Base-by-base conservation (phyloP, 371 early-diverging fungal genomes). In the Rhizopus delemar region DNA sequence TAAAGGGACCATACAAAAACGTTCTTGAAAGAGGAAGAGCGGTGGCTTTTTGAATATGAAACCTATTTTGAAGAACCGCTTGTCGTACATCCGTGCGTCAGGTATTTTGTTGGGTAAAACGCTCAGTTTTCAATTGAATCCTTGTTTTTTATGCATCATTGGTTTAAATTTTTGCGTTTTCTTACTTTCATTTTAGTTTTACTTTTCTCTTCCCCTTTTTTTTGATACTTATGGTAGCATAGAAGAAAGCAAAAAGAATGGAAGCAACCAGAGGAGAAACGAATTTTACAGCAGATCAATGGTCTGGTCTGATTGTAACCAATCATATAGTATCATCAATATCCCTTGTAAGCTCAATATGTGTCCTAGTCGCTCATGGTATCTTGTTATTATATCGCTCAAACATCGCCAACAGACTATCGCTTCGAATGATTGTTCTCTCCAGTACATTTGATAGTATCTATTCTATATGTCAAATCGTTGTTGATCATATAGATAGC, bases 391-490 rank as follows among this genome's bases (percentile, higher is more conserved):
- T 57, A 34, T 69, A 71, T 46, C 57, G 61, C 41, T 59, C 71
- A 4, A 31, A 49, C 0, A 51, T 63, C 12, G 77, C 63, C 22
- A 71, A 69, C 46, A 62, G 77, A 32, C 35, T 77, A 16, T 73
- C 77, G 2, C 48, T 77, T 7, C 69, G 74, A 4, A 45, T 77
- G 61, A 73, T 77, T 45, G 63, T 69, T 5, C 36, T 65, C 8
- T 41, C 71, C 2, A 65, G 63, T 39, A 8, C 63, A 3, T 63
- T 56, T 38, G 69, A 69, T 32, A 52, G 63, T 31, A 8, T 69
- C 0, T 77, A 63, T 36, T 66, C 58, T 22, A 41, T 56, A 5
- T 32, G 65, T 13, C 62, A 66, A 28, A 8, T 68, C 5, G 60
- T 53, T 0, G 53, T 56, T 1, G 58, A 59, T 7, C 46, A 56